Percentiles rank a stretch among this genome's conserved stretches.
Evolutionary conservation across 2,329 filamentous ascomycete species (phyloP).

Genomic region (Apiospora phragmitis): DNA sequence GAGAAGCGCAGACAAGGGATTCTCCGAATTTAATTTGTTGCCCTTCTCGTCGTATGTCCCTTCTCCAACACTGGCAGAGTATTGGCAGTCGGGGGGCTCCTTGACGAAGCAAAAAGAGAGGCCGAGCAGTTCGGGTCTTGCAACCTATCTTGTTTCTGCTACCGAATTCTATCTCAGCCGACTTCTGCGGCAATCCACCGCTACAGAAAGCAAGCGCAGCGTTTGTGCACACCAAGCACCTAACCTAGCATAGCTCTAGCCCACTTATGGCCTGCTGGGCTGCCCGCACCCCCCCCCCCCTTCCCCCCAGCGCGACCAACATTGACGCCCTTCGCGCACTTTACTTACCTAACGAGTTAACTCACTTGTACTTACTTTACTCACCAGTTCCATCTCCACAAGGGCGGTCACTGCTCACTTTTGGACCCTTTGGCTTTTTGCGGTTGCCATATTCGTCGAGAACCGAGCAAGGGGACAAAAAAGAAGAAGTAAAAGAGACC

Average conservation of each 20-base stretch:
- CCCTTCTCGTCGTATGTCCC: background rate
- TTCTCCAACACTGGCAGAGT: background rate
- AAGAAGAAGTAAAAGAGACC: background rate
- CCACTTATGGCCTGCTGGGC: slow-evolving; percentile 3
- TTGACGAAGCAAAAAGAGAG: background rate
- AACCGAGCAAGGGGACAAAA: slow-evolving; percentile 2
- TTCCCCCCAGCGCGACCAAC: slow-evolving; percentile 7
- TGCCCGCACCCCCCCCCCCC: slow-evolving; percentile 8
- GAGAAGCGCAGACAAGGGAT: slow-evolving; percentile 6
- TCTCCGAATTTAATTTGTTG: slow-evolving; percentile 7
- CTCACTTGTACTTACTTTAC: slow-evolving; percentile 7
- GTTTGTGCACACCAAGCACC: background rate
- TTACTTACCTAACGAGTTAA: background rate
- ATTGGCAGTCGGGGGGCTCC: background rate
- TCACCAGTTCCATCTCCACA: slow-evolving; percentile 4
- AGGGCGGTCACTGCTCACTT: slow-evolving; percentile 6
- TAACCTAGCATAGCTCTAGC: background rate
- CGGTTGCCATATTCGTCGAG: slow-evolving; percentile 4
- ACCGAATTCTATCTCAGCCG: background rate
- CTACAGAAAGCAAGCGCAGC: background rate
- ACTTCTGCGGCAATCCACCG: background rate
- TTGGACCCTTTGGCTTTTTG: slow-evolving; percentile 6
- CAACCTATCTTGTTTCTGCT: background rate
- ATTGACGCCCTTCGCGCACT: slow-evolving; percentile 4
- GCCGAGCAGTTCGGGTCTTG: background rate